Conservation (phyloP, 495 filamentous ascomycete genomes). For the Talaromyces thailandensis region DNA sequence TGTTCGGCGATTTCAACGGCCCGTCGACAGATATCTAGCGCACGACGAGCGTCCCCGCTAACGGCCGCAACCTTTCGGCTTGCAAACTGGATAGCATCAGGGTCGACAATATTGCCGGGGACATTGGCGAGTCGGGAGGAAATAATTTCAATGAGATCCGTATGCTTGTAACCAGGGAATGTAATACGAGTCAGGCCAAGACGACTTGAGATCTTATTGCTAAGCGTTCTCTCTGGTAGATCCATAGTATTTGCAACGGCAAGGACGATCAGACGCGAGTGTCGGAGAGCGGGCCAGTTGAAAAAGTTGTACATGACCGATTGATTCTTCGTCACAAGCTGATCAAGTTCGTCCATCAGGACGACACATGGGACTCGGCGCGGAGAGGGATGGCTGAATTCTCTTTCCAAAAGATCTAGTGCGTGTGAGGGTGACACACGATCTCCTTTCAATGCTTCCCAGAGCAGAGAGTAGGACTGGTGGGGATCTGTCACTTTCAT, state of each 20-base stretch:
- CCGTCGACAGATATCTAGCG: conserved; percentile 89
- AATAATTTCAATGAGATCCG: conserved; percentile 97
- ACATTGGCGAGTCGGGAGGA: conserved; percentile 79
- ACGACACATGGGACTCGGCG: conserved; percentile 93
- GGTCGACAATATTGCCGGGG: conserved; percentile 79
- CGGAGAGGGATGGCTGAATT: conserved; percentile 85
- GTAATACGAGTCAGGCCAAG: conserved; percentile 86
- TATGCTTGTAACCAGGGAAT: conserved; percentile 94
- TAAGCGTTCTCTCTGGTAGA: conserved; percentile 88
- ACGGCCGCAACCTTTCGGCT: conserved; percentile 95
- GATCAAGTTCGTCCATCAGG: conserved; percentile 97
- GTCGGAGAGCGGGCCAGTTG: conserved; percentile 94
- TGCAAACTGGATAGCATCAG: conserved; percentile 94
- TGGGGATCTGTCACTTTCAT: conserved; percentile 99
- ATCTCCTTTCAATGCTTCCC: conserved; percentile 92
- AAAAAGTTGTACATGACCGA: conserved; percentile 99
- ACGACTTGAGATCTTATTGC: conserved; percentile 94
- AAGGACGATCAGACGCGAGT: conserved; percentile 88
- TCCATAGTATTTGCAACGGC: conserved; percentile 99
- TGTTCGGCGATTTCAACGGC: conserved; percentile 94
- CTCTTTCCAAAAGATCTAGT: conserved; percentile 78
- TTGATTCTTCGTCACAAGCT: conserved; percentile 94
- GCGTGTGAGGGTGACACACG: conserved; percentile 89
- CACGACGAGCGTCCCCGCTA: conserved; percentile 84
- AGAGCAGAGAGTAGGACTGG: conserved; percentile 89